A percentile compares a stretch with the other conserved stretches of the same genome.
Evolutionary conservation across 352 stramenopile species (phyloP).

Genomic region (Sclerospora graminicola): DNA sequence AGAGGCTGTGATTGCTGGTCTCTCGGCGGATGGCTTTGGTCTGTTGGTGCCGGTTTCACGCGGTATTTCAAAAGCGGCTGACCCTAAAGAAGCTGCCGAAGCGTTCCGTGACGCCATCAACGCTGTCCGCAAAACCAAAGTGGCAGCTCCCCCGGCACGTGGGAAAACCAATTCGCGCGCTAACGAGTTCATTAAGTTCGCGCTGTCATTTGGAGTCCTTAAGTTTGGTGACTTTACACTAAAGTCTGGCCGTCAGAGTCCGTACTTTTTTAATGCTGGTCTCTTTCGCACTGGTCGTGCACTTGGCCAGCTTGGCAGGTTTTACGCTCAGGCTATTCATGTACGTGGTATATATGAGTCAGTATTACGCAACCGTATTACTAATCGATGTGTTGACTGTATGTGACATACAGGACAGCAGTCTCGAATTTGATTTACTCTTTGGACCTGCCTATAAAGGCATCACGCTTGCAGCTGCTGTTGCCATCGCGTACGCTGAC

Average conservation of each 20-base stretch:
- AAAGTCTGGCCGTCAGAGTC: constrained; percentile 95
- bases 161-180: constrained; percentile 39
- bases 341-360: too few relatives aligned
- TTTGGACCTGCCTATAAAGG: constrained; percentile 99
- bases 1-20: constrained; percentile 64
- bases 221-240: constrained; percentile 98
- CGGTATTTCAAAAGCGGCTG: constrained; percentile 89
- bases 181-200: constrained; percentile 96
- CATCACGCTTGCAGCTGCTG: constrained; percentile 93
- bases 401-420: constrained; percentile 42
- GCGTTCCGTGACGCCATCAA: constrained; percentile 93
- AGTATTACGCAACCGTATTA: too few relatives aligned
- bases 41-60: constrained; percentile 96
- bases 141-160: constrained; percentile 9
- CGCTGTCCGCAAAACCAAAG: constrained; percentile 57
- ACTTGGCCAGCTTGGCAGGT: constrained; percentile 87
- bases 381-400: constrained; percentile 4
- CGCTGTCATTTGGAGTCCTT: constrained; percentile 90
- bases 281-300: constrained; percentile 93
- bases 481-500: constrained; percentile 89
- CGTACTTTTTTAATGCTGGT: constrained; percentile 99
- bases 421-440: constrained; percentile 95
- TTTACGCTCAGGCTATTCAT: constrained; percentile 93
- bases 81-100: constrained; percentile 86
- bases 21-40: constrained; percentile 82